phyloP scores from a whole-genome alignment of 352 stramenopile genomes.

The Phytopythium vexans region DNA sequence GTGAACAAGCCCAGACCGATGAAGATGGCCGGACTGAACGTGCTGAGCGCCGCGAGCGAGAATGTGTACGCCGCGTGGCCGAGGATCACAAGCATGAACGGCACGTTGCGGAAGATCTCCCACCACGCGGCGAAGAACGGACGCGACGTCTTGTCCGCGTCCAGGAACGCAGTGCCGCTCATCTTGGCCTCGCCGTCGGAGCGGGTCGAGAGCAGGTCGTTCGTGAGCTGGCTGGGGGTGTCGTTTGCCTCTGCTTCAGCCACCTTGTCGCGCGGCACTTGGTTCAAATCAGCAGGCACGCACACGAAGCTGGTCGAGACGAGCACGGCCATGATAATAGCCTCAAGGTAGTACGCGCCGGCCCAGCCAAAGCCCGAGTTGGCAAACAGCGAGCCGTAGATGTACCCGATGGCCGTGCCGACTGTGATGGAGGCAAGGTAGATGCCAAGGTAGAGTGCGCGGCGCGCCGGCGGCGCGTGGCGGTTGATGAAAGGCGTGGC shows the following conservation, averaged over 20 bases:
- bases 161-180: conserved; percentile 24
- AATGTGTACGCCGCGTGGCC: conserved; percentile 88
- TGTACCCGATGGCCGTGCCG: conserved; percentile 89
- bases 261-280: conserved; percentile 16
- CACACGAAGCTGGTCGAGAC: conserved; percentile 59
- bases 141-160: conserved; percentile 7
- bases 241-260: conserved; percentile 10
- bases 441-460: conserved; percentile 89
- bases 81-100: conserved; percentile 80
- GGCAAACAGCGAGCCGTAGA: conserved; percentile 80
- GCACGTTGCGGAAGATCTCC: conserved; percentile 58
- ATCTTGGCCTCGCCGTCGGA: conserved; percentile 16
- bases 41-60: conserved; percentile 79
- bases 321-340: conserved; percentile 76
- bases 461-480: conserved; percentile 57
- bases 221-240: conserved; percentile 11
- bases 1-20: conserved; percentile 88
- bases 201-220: conserved; percentile 15
- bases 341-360: conserved; percentile 87
- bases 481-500: conserved; percentile 93
- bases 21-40: conserved; percentile 88
- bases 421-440: conserved; percentile 93
- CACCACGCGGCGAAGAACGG: conserved; percentile 57
- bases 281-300: conserved; percentile 57
- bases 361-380: conserved; percentile 65